phyloP scores from a whole-genome alignment of 805 yeast genomes.

The Scheffersomyces amazonensis region DNA sequence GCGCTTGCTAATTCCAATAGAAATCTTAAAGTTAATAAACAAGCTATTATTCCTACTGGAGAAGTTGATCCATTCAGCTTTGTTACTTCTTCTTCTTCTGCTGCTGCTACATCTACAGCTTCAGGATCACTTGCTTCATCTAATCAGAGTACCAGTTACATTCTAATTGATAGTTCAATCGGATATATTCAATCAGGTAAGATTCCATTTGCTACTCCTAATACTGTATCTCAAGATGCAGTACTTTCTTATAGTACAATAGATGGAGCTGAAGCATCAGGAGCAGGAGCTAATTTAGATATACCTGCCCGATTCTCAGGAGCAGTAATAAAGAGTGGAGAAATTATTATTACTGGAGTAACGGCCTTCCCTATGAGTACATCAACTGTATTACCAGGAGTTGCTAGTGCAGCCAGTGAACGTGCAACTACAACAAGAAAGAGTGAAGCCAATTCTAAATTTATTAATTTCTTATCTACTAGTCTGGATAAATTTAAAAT shows the following conservation, averaged over 20 bases:
- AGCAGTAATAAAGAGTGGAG: slow-evolving; percentile 22
- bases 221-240: not conserved
- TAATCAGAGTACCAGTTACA: not conserved
- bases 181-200: slow-evolving; percentile 34
- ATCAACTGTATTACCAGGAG: slow-evolving; percentile 5
- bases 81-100: not conserved
- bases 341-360: slow-evolving; percentile 23
- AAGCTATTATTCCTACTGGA: not conserved
- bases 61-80: not conserved
- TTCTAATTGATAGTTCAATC: slow-evolving; percentile 11
- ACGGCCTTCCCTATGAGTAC: not conserved
- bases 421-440: slow-evolving; percentile 3
- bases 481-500: no score
- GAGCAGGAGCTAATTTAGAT: slow-evolving; percentile 3
- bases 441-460: slow-evolving; percentile 1
- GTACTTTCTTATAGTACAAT: slow-evolving; percentile 9
- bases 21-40: slow-evolving; percentile 7
- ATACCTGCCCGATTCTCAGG: slow-evolving; percentile 26
- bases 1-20: slow-evolving; percentile 54
- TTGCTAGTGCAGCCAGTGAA: slow-evolving; percentile 8
- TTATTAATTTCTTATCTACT: no score
- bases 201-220: slow-evolving; percentile 50
- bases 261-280: not conserved
- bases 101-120: not conserved
- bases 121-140: not conserved